Conservation (phyloP, 2,329 filamentous ascomycete species). For the Apiospora koreana region DNA sequence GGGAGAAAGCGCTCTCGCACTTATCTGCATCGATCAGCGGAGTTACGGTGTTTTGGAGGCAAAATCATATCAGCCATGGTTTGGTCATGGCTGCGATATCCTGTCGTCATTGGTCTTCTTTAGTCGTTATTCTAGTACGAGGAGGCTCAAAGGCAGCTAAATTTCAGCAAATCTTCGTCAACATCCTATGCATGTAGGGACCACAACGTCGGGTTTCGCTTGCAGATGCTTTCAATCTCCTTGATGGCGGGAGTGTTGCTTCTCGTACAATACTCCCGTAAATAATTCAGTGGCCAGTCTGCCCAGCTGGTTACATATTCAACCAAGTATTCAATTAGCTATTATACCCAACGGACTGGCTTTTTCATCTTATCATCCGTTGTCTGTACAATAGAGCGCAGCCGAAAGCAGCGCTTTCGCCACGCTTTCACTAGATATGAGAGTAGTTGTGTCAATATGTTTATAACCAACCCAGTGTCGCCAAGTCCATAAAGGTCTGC, state of each 20-base stretch:
- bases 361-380: too few species aligned
- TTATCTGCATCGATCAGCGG: slow-evolving; percentile 9
- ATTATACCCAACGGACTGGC: too few species aligned
- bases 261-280: background rate
- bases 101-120: slow-evolving; percentile 9
- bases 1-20: slow-evolving; percentile 1
- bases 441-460: too few species aligned
- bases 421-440: too few species aligned
- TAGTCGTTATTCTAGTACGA: slow-evolving; percentile 3
- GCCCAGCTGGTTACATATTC: too few species aligned
- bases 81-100: slow-evolving; percentile 7
- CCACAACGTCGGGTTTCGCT: too few species aligned
- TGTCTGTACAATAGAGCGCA: too few species aligned
- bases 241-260: background rate
- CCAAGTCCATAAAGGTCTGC: too few species aligned
- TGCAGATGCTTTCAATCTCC: background rate
- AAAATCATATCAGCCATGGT: slow-evolving; percentile 7
- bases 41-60: slow-evolving; percentile 7
- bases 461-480: too few species aligned
- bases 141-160: background rate
- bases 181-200: background rate
- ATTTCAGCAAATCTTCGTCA: slow-evolving; percentile 3
- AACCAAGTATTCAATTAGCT: too few species aligned
- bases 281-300: too few species aligned
- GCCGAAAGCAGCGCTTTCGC: too few species aligned